Percentiles rank a stretch among this genome's conserved stretches.
phyloP scores from a whole-genome alignment of 345 rosid genomes.

The Kernera saxatilis region DNA sequence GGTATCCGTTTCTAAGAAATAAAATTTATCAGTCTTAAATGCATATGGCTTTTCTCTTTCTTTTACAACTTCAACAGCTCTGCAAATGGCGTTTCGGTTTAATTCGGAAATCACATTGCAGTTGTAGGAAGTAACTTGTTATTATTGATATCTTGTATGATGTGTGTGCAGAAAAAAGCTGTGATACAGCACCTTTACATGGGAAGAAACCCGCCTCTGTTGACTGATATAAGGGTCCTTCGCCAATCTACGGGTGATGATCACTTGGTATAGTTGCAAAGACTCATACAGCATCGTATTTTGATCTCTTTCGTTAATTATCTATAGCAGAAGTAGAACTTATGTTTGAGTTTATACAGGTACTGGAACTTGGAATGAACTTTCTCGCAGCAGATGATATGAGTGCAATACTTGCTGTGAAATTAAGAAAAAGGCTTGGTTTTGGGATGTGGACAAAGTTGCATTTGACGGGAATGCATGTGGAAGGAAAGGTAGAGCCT shows the following conservation, averaged over 20 bases:
- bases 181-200: constrained; percentile 69
- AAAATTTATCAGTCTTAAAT: not conserved
- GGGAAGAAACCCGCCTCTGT: constrained; percentile 79
- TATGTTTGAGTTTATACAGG: constrained; percentile 43
- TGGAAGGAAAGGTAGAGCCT: constrained; percentile 83
- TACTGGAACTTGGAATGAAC: constrained; percentile 85
- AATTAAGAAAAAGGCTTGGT: constrained; percentile 81
- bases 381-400: constrained; percentile 92
- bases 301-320: not conserved
- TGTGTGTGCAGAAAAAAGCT: constrained; percentile 65
- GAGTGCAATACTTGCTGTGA: constrained; percentile 89
- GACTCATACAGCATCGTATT: not conserved
- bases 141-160: constrained; percentile 6
- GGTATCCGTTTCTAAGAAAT: constrained; percentile 37
- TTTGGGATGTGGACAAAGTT: constrained; percentile 93
- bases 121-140: not conserved
- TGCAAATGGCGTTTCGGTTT: not conserved
- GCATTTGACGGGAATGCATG: constrained; percentile 96
- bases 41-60: not conserved
- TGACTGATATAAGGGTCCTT: constrained; percentile 81
- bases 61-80: not conserved
- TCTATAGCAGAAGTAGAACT: not conserved
- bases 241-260: constrained; percentile 67
- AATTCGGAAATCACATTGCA: not conserved
- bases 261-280: constrained; percentile 59